Conservation (phyloP, 2,329 filamentous ascomycete genomes). For the Fusarium longipes region DNA sequence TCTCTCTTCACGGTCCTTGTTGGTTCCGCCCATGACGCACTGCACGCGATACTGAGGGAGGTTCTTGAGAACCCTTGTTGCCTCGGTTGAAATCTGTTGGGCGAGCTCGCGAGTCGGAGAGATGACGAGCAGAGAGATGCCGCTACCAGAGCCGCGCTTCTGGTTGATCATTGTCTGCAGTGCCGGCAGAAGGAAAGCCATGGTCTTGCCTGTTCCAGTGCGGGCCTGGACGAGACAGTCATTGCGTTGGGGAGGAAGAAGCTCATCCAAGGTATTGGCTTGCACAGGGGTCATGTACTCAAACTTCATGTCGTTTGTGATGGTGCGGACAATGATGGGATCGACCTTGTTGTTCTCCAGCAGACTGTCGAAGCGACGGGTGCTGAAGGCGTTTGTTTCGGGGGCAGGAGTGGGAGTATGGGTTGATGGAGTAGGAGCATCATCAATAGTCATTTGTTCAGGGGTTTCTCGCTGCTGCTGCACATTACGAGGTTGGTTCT, state of each 20-base stretch:
- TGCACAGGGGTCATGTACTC: constrained; percentile 67
- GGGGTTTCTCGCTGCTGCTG: not conserved
- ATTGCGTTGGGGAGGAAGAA: constrained; percentile 57
- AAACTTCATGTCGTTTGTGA: constrained; percentile 61
- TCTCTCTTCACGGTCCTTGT: constrained; percentile 77
- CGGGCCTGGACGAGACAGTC: constrained; percentile 82
- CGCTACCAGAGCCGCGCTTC: constrained; percentile 49
- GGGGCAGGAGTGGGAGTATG: not conserved
- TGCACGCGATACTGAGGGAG: constrained; percentile 80
- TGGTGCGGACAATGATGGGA: constrained; percentile 59
- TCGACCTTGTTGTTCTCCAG: constrained; percentile 55
- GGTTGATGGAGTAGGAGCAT: not conserved
- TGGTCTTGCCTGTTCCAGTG: constrained; percentile 88
- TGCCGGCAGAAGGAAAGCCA: constrained; percentile 87
- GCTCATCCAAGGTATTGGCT: constrained; percentile 61
- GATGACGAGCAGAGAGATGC: constrained; percentile 71
- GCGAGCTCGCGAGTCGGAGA: constrained; percentile 78
- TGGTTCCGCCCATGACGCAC: constrained; percentile 82
- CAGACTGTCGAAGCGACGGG: constrained; percentile 60
- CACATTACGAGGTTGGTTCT: not conserved
- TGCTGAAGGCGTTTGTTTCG: not conserved
- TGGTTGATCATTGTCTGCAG: constrained; percentile 76
- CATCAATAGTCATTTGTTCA: not conserved
- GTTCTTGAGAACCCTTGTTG: constrained; percentile 75
- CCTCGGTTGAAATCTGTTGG: constrained; percentile 77